Base-by-base conservation (phyloP, 805 yeast genomes). In the Metschnikowia borealis region DNA sequence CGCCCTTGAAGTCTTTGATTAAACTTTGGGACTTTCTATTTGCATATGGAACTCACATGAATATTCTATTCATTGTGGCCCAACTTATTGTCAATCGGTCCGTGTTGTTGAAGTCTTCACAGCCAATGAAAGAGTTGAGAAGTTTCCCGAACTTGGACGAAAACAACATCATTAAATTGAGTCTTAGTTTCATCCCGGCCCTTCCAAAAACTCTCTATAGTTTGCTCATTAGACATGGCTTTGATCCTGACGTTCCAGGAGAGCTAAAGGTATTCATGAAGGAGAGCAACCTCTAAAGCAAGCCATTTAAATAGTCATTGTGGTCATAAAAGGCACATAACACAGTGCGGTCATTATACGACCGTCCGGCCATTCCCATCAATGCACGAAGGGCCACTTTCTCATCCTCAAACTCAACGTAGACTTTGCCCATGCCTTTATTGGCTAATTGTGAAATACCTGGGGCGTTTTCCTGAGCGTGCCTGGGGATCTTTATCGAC, bases 1-100 rank as follows among this genome's bases (percentile, higher is more conserved):
- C 95, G 8, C 91, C 96, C 0, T 70, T 91, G 41, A 69, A 73
- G 32, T 89, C 90, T 54, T 87, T 87, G 1, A 67, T 90, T 36
- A 79, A 82, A 51, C 73, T 90, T 15, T 90, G 97, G 97, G 97
- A 90, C 64, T 87, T 90, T 56, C 68, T 89, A 58, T 86, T 90
- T 66, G 96, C 97, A 3, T 90, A 88, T 60, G 97, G 97, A 0
- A 81, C 87, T 17, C 96, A 91, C 61, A 78, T 89, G 83, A 90
- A 91, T 67, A 79, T 91, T 29, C 71, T 91, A 36, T 86, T 89
- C 57, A 81, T 90, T 2, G 88, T 89, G 7, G 92, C 97, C 1
- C 96, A 88, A 63, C 69, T 90, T 20, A 82, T 87, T 4, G 71
- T 85, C 38, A 83, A 86, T 52, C 72, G 97, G 50, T 77, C 82